Evolutionary conservation across 73 alveolate species (phyloP).

Genomic region (Paramecium primaurelia): DNA sequence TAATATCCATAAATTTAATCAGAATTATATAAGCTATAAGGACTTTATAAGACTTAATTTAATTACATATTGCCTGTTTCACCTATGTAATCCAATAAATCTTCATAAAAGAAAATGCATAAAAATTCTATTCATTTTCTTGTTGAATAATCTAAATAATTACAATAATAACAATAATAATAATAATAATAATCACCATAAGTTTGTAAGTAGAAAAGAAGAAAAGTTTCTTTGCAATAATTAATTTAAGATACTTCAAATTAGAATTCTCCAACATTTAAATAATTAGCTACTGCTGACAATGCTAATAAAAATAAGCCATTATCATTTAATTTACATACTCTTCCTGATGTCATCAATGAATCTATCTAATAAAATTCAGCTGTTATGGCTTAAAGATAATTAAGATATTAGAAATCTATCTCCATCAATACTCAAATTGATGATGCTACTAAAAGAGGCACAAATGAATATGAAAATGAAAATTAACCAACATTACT

Average conservation of each 20-base stretch:
- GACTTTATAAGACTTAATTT: not conserved
- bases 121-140: slow-evolving; percentile 29
- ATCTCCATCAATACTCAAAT: not conserved
- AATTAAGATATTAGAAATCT: not conserved
- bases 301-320: not conserved
- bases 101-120: not conserved
- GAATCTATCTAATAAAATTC: not conserved
- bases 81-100: not conserved
- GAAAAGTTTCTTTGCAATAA: not conserved
- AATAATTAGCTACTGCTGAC: slow-evolving; percentile 5
- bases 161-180: not conserved
- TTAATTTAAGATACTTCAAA: not conserved
- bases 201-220: not conserved
- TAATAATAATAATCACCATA: not conserved
- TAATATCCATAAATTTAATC: not conserved
- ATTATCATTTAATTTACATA: not conserved
- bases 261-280: not conserved
- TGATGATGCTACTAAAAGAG: not conserved
- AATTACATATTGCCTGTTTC: not conserved
- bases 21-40: not conserved
- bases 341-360: not conserved
- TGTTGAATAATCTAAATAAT: not conserved
- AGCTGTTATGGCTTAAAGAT: not conserved
- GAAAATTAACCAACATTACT: slow-evolving; percentile 7
- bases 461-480: not conserved